Evolutionary conservation across 2,329 filamentous ascomycete species (phyloP), one percentile per base, ranked within the genome.

Genomic region (Chrysoporthe deuterocubensis): DNA sequence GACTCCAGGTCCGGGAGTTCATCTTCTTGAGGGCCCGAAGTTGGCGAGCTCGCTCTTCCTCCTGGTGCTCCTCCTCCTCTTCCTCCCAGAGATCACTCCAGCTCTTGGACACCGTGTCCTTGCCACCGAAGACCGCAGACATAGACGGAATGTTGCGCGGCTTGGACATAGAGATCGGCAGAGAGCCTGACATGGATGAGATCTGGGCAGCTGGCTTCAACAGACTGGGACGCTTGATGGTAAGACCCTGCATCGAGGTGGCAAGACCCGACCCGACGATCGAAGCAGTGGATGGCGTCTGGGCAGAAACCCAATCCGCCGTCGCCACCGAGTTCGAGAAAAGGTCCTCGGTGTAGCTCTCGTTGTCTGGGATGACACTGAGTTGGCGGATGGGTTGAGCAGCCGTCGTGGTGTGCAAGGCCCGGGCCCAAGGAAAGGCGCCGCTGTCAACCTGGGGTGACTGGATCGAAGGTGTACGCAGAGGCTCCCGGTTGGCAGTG

Each of bases 51-150:
- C 85, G 85, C 75, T 90, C 88, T 74, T 90, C 87, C 46, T 85
- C 83, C 73, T 92, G 87, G 71, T 91, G 89, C 71, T 92, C 90
- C 75, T 96, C 94, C 58, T 84, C 82, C 65, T 98, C 95, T 78
- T 98, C 95, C 68, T 98, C 95, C 91, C 94, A 97, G 78, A 98
- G 89, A 78, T 99, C 96, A 75, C 94, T 97, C 96, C 96, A 99
- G 84, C 96, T 98, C 90, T 98, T 98, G 67, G 96, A 97, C 60
- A 96, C 92, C 60, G 87, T 83, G 58, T 95, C 91, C 71, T 89
- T 87, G 77, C 91, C 89, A 75, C 92, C 92, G 76, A 97, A 95
- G 62, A 95, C 88, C 76, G 91, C 87, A 4, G 92, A 89, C 85
- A 95, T 90, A 70, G 92, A 90, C 65, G 87, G 83, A 52, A 87